Evolutionary conservation across 2,329 filamentous ascomycete species (phyloP).

Genomic region (Xylariomycetidae sp.): DNA sequence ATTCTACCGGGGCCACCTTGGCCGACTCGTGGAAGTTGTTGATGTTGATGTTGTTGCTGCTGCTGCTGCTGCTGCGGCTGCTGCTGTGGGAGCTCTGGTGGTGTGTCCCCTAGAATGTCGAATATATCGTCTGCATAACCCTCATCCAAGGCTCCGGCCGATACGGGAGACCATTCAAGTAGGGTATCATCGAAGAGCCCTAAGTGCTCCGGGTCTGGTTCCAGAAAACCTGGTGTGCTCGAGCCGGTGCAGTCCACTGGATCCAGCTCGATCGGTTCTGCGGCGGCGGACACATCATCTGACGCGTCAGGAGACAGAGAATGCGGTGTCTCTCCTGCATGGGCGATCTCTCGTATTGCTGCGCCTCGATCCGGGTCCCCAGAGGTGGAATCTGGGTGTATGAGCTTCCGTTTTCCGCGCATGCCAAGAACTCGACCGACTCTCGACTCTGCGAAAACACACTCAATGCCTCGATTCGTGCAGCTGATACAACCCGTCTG

Average conservation of each 20-base stretch:
- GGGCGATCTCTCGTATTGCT: neutral
- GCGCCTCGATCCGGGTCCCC: neutral
- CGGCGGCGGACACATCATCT: neutral
- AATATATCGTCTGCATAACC: constrained; percentile 1
- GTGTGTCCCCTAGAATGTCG: neutral
- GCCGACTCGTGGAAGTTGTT: neutral
- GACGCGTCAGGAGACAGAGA: constrained; percentile 1
- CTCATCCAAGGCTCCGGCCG: neutral
- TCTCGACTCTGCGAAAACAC: constrained; percentile 2
- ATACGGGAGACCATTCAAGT: constrained; percentile 1
- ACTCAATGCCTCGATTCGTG: constrained; percentile 2
- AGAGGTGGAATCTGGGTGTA: neutral
- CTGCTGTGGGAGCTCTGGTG: constrained; percentile 1
- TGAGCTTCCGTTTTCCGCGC: constrained; percentile 1
- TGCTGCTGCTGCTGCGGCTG: no score
- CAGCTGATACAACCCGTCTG: constrained; percentile 2
- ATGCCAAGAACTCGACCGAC: constrained; percentile 2
- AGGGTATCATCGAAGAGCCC: constrained; percentile 3
- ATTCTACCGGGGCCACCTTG: neutral
- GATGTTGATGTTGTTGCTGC: no score
- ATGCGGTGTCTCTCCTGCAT: constrained; percentile 1
- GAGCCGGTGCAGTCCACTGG: neutral
- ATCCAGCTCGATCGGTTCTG: neutral
- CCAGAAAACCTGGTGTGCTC: constrained; percentile 1
- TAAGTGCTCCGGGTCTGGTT: constrained; percentile 1